These are phyloP conservation scores for Carallia pectinifolia DNA, from an alignment of 345 rosid species.

Conservation along the genomic window DNA sequence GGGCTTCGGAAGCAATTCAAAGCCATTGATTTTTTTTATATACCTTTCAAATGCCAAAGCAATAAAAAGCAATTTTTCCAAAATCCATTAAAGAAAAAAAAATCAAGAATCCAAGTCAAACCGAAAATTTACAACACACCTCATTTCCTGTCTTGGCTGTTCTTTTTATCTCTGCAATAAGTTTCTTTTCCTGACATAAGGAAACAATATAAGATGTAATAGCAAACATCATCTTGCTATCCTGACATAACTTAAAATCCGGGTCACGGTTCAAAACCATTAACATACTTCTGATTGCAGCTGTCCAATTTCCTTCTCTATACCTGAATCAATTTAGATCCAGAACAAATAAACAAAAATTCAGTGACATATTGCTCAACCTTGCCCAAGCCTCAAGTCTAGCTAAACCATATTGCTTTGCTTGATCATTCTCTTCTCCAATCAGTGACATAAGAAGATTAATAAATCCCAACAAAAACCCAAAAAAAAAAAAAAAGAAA, in stretches of 20 bases:
- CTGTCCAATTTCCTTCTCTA: constrained; percentile 86
- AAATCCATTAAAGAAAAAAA: not conserved
- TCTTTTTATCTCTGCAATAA: constrained; percentile 86
- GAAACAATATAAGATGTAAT: constrained; percentile 19
- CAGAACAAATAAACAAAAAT: constrained; percentile 16
- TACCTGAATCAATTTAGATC: constrained; percentile 43
- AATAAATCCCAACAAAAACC: not conserved
- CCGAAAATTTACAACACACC: constrained; percentile 33
- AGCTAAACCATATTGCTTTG: not conserved
- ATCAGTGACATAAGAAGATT: not conserved
- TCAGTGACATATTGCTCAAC: not conserved
- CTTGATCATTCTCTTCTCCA: no score
- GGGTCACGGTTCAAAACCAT: constrained; percentile 16
- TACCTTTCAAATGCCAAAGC: not conserved
- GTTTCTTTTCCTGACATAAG: constrained; percentile 77
- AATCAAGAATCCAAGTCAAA: not conserved
- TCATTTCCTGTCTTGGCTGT: constrained; percentile 94
- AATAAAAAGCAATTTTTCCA: not conserved
- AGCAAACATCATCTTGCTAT: not conserved
- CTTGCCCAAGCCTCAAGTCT: not conserved
- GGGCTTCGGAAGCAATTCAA: no score
- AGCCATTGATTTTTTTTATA: no score
- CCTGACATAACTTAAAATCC: not conserved
- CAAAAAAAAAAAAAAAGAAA: not conserved
- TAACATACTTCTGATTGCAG: constrained; percentile 74